Base-by-base conservation (phyloP, 1,284 basidiomycete species). In the Golubevia sp. region DNA sequence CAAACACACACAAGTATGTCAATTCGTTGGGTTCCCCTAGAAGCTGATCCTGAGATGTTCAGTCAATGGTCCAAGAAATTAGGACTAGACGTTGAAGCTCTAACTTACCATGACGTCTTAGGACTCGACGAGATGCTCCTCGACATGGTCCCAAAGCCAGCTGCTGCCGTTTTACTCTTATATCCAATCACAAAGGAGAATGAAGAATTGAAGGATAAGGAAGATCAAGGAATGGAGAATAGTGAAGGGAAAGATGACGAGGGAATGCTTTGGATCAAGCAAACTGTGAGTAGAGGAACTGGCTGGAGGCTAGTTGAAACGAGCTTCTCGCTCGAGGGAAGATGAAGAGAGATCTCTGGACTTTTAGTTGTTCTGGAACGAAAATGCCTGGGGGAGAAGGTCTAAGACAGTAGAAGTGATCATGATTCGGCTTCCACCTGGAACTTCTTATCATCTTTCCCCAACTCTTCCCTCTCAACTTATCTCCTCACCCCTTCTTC, bases 121-220 rank as follows among this genome's bases (percentile, higher is more conserved):
- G 80, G 80, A 7, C 63, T 74, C 8, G 80, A 83, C 24, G 64
- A 66, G 23, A 77, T 74, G 34, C 65, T 83, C 13, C 71, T 83
- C 11, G 63, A 66, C 48, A 80, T 82, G 76, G 74, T 82, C 2
- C 80, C 80, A 1, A 68, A 74, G 54, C 80, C 80, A 0, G 76
- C 73, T 3, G 53, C 71, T 30, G 80, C 80, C 0, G 79, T 83
- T 0, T 71, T 83, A 1, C 67, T 79, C 26, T 73, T 83, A 25
- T 80, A 77, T 38, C 80, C 79, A 1, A 44, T 75, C 20, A 65
- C 73, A 7, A 38, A 63, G 13, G 52, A 59, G 3, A 63, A 70
- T 56, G 76, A 74, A 26, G 59, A 66, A 52, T 25, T 63, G 2
- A 67, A 71, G 7, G 11, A 26, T 0, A 25, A 63, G 1, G 71